Evolutionary conservation across 805 yeast genomes (phyloP).

Genomic region (Schwanniomyces vanrijiae): DNA sequence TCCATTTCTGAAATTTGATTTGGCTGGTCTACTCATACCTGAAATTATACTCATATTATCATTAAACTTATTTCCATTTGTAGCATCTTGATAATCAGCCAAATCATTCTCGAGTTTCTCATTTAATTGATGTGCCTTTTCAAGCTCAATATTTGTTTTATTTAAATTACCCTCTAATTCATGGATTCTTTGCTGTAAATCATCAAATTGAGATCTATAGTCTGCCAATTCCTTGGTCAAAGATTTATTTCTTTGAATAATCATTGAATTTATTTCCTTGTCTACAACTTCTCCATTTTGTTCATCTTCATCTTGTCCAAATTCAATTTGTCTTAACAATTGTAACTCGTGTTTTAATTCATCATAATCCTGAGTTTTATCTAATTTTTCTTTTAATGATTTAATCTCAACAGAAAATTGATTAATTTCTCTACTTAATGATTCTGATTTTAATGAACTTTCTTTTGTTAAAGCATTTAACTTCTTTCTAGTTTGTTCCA

Average conservation of each 20-base stretch:
- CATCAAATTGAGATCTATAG: conserved; percentile 58
- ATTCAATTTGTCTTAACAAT: conserved; percentile 71
- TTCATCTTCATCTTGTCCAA: conserved; percentile 50
- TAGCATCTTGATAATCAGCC: conserved; percentile 50
- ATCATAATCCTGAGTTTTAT: conserved; percentile 67
- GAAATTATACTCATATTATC: conserved; percentile 70
- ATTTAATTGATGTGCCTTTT: conserved; percentile 47
- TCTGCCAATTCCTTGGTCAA: conserved; percentile 70
- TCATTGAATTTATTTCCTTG: conserved; percentile 51
- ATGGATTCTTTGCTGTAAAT: conserved; percentile 38
- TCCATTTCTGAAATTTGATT: conserved; percentile 31
- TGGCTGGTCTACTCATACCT: conserved; percentile 35
- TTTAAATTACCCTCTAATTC: conserved; percentile 39
- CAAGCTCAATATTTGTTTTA: conserved; percentile 36
- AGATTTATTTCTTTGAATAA: conserved; percentile 69
- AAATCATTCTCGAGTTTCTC: conserved; percentile 73
- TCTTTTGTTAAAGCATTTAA: conserved; percentile 19
- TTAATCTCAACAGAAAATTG: conserved; percentile 52
- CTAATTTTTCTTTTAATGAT: conserved; percentile 48
- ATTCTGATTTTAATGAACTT: conserved; percentile 33
- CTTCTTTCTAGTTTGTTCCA: conserved; percentile 49
- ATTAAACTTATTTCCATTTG: conserved; percentile 45
- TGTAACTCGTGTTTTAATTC: conserved; percentile 76
- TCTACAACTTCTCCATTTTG: conserved; percentile 23
- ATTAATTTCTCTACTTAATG: conserved; percentile 44